phyloP scores from a whole-genome alignment of 1,284 basidiomycete species.

The Serendipita sp. region DNA sequence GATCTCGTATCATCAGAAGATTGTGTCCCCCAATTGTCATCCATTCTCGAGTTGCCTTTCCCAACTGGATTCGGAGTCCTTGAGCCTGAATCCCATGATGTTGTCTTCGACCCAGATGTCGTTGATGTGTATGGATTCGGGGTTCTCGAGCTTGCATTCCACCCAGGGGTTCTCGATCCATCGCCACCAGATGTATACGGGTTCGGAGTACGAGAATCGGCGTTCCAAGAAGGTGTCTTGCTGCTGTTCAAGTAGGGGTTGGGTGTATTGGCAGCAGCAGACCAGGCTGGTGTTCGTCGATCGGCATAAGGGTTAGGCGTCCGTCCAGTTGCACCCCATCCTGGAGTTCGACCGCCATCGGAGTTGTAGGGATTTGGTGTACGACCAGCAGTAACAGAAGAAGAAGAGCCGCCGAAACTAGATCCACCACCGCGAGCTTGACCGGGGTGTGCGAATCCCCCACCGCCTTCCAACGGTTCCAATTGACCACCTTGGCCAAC shows the following conservation, averaged over 20 bases:
- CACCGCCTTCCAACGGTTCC: slow-evolving; percentile 27
- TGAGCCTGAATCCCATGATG: not conserved
- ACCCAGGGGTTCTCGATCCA: slow-evolving; percentile 20
- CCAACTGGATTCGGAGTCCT: slow-evolving; percentile 7
- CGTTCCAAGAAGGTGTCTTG: slow-evolving; percentile 41
- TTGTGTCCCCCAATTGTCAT: slow-evolving; percentile 3
- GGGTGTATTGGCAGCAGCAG: slow-evolving; percentile 39
- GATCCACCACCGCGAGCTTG: slow-evolving; percentile 13
- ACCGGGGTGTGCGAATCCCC: slow-evolving; percentile 8
- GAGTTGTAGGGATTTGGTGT: slow-evolving; percentile 57
- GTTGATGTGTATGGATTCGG: slow-evolving; percentile 19
- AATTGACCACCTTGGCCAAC: slow-evolving; percentile 50
- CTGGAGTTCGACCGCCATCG: slow-evolving; percentile 38
- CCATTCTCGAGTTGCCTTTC: not conserved
- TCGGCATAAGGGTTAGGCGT: slow-evolving; percentile 60
- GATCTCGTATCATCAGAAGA: slow-evolving; percentile 13
- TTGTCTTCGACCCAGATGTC: not conserved
- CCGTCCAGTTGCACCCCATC: slow-evolving; percentile 40
- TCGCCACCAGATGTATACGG: slow-evolving; percentile 27
- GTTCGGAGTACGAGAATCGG: slow-evolving; percentile 45
- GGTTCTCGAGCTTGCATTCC: slow-evolving; percentile 23
- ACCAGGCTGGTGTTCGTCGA: slow-evolving; percentile 44
- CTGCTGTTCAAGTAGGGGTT: slow-evolving; percentile 43
- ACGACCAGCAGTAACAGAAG: slow-evolving; percentile 29
- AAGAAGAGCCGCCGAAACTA: slow-evolving; percentile 16